Evolutionary conservation across 805 yeast species (phyloP), one percentile per base, ranked within the genome.

Genomic region (Helenozyma rhizophorensis): DNA sequence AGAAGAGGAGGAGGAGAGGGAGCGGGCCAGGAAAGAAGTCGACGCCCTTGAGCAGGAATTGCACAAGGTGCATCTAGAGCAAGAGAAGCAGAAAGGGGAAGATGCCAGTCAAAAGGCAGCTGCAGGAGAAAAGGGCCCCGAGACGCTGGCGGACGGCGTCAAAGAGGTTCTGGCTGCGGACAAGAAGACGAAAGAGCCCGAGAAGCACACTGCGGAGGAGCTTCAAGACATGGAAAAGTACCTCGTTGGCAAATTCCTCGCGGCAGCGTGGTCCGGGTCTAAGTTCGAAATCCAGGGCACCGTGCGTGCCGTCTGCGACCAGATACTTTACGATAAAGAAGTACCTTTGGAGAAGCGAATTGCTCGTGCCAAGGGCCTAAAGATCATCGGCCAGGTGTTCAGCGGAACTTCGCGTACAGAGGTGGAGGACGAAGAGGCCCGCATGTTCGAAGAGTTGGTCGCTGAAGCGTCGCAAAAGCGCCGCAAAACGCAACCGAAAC

Each of bases 201-300:
- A 57, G 19, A 62, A 61, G 37, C 71, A 67, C 40, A 55, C 82
- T 1, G 67, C 68, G 3, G 84, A 78, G 43, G 82, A 78, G 34
- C 40, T 78, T 15, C 86, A 85, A 2, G 82, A 80, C 39, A 72
- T 79, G 66, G 90, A 83, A 50, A 79, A 82, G 53, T 67, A 79
- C 21, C 60, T 84, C 43, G 78, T 83, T 69, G 93, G 90, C 14
- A 84, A 83, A 54, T 84, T 83, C 13, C 60, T 84, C 22, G 81
- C 84, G 7, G 90, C 89, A 2, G 93, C 93, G 7, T 84, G 94
- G 94, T 77, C 78, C 9, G 87, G 90, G 0, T 78, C 89, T 9
- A 80, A 74, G 50, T 83, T 78, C 51, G 94, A 84, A 54, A 83
- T 84, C 33, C 83, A 79, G 53, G 70, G 81, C 10, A 82, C 87